These are phyloP conservation scores for Aurantiochytrium sp. DNA, from an alignment of 108 stramenopile genomes.

Conservation along the genomic window DNA sequence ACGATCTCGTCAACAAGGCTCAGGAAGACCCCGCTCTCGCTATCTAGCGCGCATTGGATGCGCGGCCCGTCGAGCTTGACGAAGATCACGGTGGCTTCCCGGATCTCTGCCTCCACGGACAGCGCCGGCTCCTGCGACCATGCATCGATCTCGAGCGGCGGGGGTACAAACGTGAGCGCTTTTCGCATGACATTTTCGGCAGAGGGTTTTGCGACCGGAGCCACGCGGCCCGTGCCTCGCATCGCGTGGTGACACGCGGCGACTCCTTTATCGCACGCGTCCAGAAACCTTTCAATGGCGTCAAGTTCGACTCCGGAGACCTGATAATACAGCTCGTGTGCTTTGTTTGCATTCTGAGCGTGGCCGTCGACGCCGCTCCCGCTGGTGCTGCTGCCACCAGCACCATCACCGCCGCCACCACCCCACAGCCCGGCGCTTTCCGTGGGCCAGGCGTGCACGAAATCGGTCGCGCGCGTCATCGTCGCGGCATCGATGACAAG, in stretches of 20 bases:
- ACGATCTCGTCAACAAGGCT: constrained; percentile 39
- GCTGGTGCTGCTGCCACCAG: too few relatives aligned
- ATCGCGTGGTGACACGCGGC: too few relatives aligned
- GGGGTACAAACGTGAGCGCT: neutral
- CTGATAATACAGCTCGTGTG: too few relatives aligned
- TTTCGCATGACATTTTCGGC: neutral
- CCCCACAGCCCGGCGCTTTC: too few relatives aligned
- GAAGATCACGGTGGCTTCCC: constrained; percentile 32
- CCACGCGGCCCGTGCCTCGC: neutral
- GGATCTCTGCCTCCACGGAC: constrained; percentile 6
- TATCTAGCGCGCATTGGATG: neutral
- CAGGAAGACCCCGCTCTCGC: neutral
- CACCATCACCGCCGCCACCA: too few relatives aligned
- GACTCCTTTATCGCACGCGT: too few relatives aligned
- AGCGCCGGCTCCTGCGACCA: constrained; percentile 24
- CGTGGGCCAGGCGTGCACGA: too few relatives aligned
- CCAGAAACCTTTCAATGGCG: too few relatives aligned
- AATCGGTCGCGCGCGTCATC: too few relatives aligned
- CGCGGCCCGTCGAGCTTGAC: neutral
- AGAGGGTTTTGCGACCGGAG: neutral
- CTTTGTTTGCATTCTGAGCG: too few relatives aligned
- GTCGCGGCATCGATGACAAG: constrained; percentile 33
- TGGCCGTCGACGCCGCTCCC: too few relatives aligned
- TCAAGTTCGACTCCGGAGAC: too few relatives aligned
- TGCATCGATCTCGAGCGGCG: constrained; percentile 28